Conservation (phyloP, 2,329 filamentous ascomycete genomes). For the Coniella vitis region DNA sequence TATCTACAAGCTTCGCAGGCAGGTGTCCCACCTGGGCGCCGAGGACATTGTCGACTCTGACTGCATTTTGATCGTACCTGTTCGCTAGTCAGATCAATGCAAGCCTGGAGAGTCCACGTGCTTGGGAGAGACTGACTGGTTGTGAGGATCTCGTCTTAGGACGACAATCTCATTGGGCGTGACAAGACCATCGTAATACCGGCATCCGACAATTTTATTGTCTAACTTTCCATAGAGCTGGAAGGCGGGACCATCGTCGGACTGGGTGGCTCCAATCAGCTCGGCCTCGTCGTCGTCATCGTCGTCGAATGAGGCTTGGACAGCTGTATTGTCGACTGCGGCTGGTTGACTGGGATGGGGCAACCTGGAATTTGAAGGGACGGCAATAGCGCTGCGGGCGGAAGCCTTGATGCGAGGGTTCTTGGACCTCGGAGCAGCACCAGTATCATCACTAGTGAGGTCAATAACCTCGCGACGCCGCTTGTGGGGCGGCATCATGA, state of each 20-base stretch:
- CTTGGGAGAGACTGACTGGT: slow-evolving; percentile 29
- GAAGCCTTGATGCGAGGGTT: slow-evolving; percentile 20
- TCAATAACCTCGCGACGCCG: slow-evolving; percentile 33
- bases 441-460: slow-evolving; percentile 31
- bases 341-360: slow-evolving; percentile 1
- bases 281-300: slow-evolving; percentile 31
- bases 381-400: slow-evolving; percentile 7
- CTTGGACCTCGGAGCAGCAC: not conserved
- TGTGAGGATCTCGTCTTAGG: slow-evolving; percentile 53
- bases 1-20: slow-evolving; percentile 58
- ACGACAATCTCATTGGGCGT: slow-evolving; percentile 52
- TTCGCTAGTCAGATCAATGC: not conserved
- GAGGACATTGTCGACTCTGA: slow-evolving; percentile 71
- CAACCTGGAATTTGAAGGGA: not conserved
- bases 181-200: slow-evolving; percentile 52
- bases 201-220: slow-evolving; percentile 53
- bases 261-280: slow-evolving; percentile 37
- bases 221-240: slow-evolving; percentile 43
- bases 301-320: not conserved
- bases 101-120: not conserved
- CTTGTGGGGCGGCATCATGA: slow-evolving; percentile 25
- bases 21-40: slow-evolving; percentile 73
- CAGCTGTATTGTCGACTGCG: not conserved
- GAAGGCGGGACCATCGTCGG: slow-evolving; percentile 30
- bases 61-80: slow-evolving; percentile 65